Evolutionary conservation across 1,284 basidiomycete species (phyloP).

Genomic region (Cutaneotrichosporon mucoides): DNA sequence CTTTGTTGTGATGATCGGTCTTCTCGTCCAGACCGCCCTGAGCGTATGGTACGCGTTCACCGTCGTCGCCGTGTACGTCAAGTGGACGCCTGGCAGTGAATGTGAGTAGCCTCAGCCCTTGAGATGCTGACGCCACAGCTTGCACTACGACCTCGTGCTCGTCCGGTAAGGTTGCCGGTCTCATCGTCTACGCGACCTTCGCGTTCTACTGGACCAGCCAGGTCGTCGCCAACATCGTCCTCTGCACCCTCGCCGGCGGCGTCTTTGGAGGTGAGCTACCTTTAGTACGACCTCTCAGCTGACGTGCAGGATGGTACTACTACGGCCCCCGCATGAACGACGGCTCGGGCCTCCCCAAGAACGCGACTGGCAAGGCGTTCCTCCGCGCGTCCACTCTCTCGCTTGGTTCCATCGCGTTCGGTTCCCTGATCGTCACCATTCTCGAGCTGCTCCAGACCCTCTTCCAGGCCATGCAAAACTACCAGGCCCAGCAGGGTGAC

Average conservation of each 20-base stretch:
- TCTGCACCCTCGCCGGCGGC: slow-evolving; percentile 75
- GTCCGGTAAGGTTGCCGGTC: slow-evolving; percentile 58
- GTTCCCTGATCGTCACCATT: slow-evolving; percentile 80
- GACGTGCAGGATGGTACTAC: slow-evolving; percentile 42
- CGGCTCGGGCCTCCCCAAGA: slow-evolving; percentile 55
- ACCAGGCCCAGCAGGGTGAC: slow-evolving; percentile 68
- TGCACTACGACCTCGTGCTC: slow-evolving; percentile 54
- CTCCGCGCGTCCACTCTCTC: slow-evolving; percentile 76
- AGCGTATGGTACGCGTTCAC: slow-evolving; percentile 56
- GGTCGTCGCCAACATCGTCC: slow-evolving; percentile 70
- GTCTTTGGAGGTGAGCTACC: slow-evolving; percentile 55
- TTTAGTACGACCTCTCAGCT: not conserved
- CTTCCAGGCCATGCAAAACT: slow-evolving; percentile 62
- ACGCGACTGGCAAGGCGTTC: slow-evolving; percentile 68
- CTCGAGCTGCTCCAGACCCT: slow-evolving; percentile 70
- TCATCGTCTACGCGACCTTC: slow-evolving; percentile 73
- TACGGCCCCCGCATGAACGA: slow-evolving; percentile 41
- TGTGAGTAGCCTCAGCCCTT: slow-evolving; percentile 49
- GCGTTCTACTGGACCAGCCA: slow-evolving; percentile 75
- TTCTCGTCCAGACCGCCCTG: slow-evolving; percentile 66
- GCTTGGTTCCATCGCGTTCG: slow-evolving; percentile 84
- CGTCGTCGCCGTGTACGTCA: slow-evolving; percentile 58
- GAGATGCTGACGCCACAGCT: slow-evolving; percentile 14
- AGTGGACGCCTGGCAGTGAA: slow-evolving; percentile 70
- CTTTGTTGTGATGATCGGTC: slow-evolving; percentile 65